Conservation (phyloP, 768 basidiomycete genomes). For the Daedalea quercina region DNA sequence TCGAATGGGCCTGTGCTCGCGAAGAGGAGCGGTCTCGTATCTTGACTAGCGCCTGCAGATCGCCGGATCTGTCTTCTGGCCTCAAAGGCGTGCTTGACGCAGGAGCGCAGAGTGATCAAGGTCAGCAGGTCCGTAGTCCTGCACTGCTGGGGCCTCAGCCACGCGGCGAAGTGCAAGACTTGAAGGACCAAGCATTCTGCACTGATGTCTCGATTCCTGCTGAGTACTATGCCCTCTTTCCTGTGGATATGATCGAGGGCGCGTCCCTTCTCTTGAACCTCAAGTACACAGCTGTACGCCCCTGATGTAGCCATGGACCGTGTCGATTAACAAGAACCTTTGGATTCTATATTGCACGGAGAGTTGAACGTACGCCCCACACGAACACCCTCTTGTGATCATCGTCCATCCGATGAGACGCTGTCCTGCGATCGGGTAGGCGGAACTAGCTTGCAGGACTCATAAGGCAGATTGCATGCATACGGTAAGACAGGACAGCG, state of each 20-base stretch:
- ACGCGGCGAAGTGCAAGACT: no score
- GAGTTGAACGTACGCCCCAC: no score
- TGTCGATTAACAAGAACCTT: no score
- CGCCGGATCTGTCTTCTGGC: neutral
- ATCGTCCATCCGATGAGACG: no score
- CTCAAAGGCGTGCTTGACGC: slow-evolving; percentile 7
- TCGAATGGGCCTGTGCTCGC: slow-evolving; percentile 41
- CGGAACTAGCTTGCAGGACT: no score
- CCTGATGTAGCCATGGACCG: no score
- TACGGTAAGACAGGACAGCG: slow-evolving; percentile 3
- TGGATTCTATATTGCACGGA: no score
- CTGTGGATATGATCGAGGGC: slow-evolving; percentile 23
- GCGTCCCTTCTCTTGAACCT: slow-evolving; percentile 24
- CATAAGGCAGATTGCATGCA: slow-evolving; percentile 1
- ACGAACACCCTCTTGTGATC: no score
- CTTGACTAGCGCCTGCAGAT: neutral
- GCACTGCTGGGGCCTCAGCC: no score
- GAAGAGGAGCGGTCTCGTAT: slow-evolving; percentile 26
- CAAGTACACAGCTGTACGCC: slow-evolving; percentile 11
- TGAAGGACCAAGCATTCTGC: neutral
- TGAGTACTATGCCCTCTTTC: slow-evolving; percentile 17
- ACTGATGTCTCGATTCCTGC: neutral
- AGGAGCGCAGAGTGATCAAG: no score
- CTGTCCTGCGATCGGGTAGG: no score
- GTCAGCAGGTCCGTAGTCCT: no score